Conservation (phyloP, 306 rosid genomes). For the Vigna unguiculata region DNA sequence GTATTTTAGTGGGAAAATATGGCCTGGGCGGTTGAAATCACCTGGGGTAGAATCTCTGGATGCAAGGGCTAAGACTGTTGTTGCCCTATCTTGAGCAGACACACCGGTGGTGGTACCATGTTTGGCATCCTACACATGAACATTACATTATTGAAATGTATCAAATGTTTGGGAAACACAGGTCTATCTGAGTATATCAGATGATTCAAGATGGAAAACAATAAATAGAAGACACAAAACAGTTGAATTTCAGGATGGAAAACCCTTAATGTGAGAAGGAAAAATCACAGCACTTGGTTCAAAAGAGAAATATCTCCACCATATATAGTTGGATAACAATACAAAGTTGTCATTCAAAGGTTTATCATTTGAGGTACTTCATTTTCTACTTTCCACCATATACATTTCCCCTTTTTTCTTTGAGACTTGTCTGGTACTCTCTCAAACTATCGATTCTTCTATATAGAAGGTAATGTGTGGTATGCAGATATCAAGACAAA, state of each 20-base stretch:
- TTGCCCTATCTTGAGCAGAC: conserved; percentile 90
- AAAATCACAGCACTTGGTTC: neutral
- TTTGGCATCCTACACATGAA: conserved; percentile 72
- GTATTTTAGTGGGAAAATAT: conserved; percentile 90
- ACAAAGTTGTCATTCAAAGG: neutral
- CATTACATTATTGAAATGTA: conserved; percentile 41
- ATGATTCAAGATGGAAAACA: neutral
- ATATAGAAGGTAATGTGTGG: neutral
- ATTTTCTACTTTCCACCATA: no score
- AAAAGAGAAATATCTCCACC: neutral
- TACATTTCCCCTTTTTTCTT: neutral
- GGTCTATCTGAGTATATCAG: conserved; percentile 9
- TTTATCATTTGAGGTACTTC: neutral
- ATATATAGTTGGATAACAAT: neutral
- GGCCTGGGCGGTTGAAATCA: conserved; percentile 96
- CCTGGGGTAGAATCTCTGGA: conserved; percentile 82
- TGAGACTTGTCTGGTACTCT: neutral
- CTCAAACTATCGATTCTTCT: neutral
- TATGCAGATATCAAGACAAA: neutral
- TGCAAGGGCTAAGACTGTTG: conserved; percentile 87
- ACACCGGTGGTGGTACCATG: conserved; percentile 93
- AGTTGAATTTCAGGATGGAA: neutral
- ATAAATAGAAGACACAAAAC: neutral
- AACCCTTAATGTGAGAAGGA: neutral
- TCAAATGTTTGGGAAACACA: neutral